Conservation (phyloP, 257 asterid genomes). For the Mentha longifolia region DNA sequence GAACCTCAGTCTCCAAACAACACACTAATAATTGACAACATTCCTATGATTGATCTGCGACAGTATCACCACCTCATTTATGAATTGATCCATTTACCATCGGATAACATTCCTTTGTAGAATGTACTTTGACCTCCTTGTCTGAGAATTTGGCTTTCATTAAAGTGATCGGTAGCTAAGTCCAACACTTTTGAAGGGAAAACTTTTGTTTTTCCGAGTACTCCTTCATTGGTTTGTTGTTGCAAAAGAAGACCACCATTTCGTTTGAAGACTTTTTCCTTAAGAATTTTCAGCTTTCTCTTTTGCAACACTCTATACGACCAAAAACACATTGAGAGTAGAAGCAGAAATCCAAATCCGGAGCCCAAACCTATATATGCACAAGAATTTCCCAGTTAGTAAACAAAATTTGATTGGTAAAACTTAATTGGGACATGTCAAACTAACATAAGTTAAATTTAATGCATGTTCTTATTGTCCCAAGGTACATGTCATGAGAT, state of each 20-base stretch:
- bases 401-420: no score
- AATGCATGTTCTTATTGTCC: no score
- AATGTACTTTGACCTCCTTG: slow-evolving; percentile 14
- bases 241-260: no score
- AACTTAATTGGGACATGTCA: no score
- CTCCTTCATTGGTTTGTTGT: no score
- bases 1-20: no score
- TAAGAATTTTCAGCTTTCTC: neutral
- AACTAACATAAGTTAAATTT: neutral
- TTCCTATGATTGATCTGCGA: slow-evolving; percentile 33
- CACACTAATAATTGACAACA: no score
- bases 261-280: neutral
- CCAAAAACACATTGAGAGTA: neutral
- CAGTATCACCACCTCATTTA: slow-evolving; percentile 31
- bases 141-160: slow-evolving; percentile 17
- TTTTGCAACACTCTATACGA: neutral
- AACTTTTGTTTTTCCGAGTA: neutral
- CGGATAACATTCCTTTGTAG: slow-evolving; percentile 17
- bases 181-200: slow-evolving; percentile 14
- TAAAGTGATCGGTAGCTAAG: slow-evolving; percentile 21
- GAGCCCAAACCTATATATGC: slow-evolving; percentile 6
- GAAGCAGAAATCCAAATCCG: slow-evolving; percentile 18
- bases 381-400: no score
- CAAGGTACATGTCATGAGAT: no score
- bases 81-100: slow-evolving; percentile 30